These are phyloP conservation scores for Syzygium aromaticum DNA, from an alignment of 345 rosid genomes.

Conservation along the genomic window DNA sequence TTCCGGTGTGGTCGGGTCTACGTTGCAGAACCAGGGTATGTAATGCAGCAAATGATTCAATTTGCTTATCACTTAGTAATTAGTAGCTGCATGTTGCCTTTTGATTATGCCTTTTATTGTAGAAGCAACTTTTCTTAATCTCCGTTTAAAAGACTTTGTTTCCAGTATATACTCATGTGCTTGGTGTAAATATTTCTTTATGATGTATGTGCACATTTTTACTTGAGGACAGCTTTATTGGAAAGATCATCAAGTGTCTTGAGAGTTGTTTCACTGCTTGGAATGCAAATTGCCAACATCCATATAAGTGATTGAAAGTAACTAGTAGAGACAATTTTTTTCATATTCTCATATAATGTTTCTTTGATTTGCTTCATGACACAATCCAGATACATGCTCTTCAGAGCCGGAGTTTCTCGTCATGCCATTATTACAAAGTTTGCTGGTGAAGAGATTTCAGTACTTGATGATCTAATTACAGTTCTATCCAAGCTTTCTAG, in stretches of 20 bases:
- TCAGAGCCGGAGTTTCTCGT: slow-evolving; percentile 92
- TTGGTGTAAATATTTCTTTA: background rate
- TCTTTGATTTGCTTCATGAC: background rate
- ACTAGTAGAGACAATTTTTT: background rate
- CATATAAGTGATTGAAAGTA: background rate
- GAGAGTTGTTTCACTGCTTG: background rate
- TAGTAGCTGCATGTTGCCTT: background rate
- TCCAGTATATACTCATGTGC: background rate
- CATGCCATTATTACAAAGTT: slow-evolving; percentile 93
- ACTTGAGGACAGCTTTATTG: background rate
- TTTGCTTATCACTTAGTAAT: background rate
- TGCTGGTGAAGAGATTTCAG: slow-evolving; percentile 72
- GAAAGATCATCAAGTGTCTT: background rate
- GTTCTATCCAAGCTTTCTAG: slow-evolving; percentile 58
- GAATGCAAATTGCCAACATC: background rate
- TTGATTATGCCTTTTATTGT: background rate
- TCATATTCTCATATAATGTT: background rate
- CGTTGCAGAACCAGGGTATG: slow-evolving; percentile 93
- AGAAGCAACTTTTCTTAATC: background rate
- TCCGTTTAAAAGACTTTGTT: background rate
- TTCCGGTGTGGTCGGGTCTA: slow-evolving; percentile 88
- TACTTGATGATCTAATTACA: slow-evolving; percentile 55
- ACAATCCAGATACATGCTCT: slow-evolving; percentile 72
- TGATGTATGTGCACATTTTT: background rate
- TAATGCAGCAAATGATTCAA: background rate